These are phyloP conservation scores for Cubamyces lactineus DNA, from an alignment of 768 basidiomycete species.

Conservation along the genomic window DNA sequence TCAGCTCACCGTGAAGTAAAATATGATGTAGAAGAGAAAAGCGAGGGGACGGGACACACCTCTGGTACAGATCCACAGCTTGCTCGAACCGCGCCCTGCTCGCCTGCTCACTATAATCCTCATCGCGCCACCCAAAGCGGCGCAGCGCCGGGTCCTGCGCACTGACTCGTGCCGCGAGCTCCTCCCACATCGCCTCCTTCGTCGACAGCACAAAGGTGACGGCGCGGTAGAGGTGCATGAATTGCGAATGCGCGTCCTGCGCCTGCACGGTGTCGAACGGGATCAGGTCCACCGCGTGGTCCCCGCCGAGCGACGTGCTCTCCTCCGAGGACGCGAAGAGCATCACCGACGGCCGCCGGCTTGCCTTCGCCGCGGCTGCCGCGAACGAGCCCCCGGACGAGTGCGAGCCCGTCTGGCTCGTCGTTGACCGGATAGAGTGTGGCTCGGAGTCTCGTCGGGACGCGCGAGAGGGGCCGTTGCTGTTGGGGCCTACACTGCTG, in stretches of 20 bases:
- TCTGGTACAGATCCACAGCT: slow-evolving; percentile 31
- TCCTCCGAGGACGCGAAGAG: slow-evolving; percentile 21
- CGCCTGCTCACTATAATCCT: slow-evolving; percentile 25
- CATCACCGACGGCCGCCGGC: slow-evolving; percentile 15
- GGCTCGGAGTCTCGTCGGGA: slow-evolving; percentile 9
- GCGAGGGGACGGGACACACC: slow-evolving; percentile 20
- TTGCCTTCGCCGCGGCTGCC: neutral
- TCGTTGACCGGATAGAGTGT: slow-evolving; percentile 8
- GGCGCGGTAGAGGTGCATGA: slow-evolving; percentile 33
- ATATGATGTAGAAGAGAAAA: no score
- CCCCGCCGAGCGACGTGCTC: slow-evolving; percentile 23
- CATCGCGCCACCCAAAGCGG: slow-evolving; percentile 30
- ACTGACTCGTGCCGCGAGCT: slow-evolving; percentile 28
- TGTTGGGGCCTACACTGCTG: no score
- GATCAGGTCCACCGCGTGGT: slow-evolving; percentile 23
- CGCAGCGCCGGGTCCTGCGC: slow-evolving; percentile 16
- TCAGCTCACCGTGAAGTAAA: no score
- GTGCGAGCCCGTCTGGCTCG: slow-evolving; percentile 14
- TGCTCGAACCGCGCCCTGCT: slow-evolving; percentile 30
- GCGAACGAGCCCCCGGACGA: slow-evolving; percentile 1
- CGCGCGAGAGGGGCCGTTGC: no score
- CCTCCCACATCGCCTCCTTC: slow-evolving; percentile 39
- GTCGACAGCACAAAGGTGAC: slow-evolving; percentile 28
- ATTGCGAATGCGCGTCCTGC: slow-evolving; percentile 28
- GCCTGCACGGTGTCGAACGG: slow-evolving; percentile 19